Conservation (phyloP, 768 basidiomycete species). For the Punctularia strigosozonata region DNA sequence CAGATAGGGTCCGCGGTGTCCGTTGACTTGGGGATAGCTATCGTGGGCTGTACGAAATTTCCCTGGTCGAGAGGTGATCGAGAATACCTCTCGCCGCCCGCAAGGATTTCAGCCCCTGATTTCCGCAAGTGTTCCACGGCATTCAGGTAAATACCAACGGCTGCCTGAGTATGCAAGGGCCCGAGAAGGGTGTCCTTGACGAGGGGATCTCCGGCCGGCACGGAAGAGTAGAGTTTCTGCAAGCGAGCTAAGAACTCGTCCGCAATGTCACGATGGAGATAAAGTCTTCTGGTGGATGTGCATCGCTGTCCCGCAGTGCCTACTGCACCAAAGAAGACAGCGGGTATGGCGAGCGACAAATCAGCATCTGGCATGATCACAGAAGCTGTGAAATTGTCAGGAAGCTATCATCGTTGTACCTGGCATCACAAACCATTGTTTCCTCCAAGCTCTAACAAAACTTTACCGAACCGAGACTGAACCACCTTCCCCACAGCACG, state of each 20-base stretch:
- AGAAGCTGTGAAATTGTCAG: constrained; percentile 41
- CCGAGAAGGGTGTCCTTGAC: constrained; percentile 64
- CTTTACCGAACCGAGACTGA: constrained; percentile 80
- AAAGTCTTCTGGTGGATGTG: constrained; percentile 86
- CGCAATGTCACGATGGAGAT: constrained; percentile 76
- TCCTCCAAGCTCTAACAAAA: constrained; percentile 85
- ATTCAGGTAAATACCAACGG: constrained; percentile 50
- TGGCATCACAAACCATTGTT: constrained; percentile 62
- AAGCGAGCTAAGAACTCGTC: constrained; percentile 66
- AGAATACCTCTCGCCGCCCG: constrained; percentile 52
- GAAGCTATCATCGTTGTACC: neutral
- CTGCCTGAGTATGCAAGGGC: constrained; percentile 67
- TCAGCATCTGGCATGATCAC: constrained; percentile 93
- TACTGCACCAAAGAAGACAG: constrained; percentile 89
- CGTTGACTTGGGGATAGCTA: constrained; percentile 54
- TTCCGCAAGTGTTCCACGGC: constrained; percentile 51
- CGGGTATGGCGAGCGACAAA: constrained; percentile 76
- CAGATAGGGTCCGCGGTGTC: constrained; percentile 49
- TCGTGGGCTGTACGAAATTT: constrained; percentile 84
- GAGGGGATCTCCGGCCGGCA: constrained; percentile 82
- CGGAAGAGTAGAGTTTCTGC: constrained; percentile 55
- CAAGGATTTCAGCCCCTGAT: constrained; percentile 65
- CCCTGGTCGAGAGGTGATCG: constrained; percentile 46
- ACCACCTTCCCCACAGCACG: constrained; percentile 81
- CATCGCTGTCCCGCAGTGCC: constrained; percentile 72